Percentiles rank a stretch among this genome's conserved stretches.
phyloP scores from a whole-genome alignment of 352 stramenopile species.

The Phytophthora cajani region DNA sequence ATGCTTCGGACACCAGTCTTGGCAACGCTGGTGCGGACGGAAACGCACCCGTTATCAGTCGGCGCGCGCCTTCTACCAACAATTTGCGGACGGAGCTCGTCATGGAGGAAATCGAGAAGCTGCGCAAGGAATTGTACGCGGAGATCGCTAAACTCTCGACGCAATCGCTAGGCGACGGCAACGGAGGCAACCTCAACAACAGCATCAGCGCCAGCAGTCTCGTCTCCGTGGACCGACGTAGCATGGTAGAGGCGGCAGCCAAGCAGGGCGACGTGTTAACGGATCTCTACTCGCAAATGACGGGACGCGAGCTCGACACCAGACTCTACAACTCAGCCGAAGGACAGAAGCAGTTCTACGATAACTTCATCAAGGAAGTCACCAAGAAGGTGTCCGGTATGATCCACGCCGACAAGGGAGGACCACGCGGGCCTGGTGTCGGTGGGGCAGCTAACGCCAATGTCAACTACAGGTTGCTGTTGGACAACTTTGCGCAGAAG shows the following conservation, averaged over 20 bases:
- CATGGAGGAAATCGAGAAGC: conserved; percentile 56
- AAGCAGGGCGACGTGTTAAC: conserved; percentile 57
- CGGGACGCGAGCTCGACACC: conserved; percentile 54
- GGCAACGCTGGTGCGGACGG: neutral
- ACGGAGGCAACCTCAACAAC: conserved; percentile 16
- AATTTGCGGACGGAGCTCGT: conserved; percentile 34
- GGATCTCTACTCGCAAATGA: conserved; percentile 70
- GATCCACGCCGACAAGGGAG: conserved; percentile 54
- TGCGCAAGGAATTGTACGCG: conserved; percentile 57
- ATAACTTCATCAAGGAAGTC: conserved; percentile 76
- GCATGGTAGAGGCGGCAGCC: conserved; percentile 27
- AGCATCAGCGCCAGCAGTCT: conserved; percentile 26
- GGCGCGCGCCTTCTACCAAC: conserved; percentile 26
- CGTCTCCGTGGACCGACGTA: conserved; percentile 24
- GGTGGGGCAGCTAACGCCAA: conserved; percentile 49
- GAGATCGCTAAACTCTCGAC: conserved; percentile 60
- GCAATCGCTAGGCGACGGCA: conserved; percentile 24
- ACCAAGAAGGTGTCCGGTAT: conserved; percentile 80
- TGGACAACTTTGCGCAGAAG: conserved; percentile 80
- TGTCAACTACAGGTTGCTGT: conserved; percentile 71
- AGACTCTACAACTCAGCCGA: conserved; percentile 52
- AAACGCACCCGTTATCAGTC: neutral
- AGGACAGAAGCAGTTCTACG: conserved; percentile 69
- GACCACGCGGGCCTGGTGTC: conserved; percentile 29
- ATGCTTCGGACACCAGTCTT: conserved; percentile 23